phyloP scores from a whole-genome alignment of 1,139 yeast species.

The Geotrichum carabidarum region DNA sequence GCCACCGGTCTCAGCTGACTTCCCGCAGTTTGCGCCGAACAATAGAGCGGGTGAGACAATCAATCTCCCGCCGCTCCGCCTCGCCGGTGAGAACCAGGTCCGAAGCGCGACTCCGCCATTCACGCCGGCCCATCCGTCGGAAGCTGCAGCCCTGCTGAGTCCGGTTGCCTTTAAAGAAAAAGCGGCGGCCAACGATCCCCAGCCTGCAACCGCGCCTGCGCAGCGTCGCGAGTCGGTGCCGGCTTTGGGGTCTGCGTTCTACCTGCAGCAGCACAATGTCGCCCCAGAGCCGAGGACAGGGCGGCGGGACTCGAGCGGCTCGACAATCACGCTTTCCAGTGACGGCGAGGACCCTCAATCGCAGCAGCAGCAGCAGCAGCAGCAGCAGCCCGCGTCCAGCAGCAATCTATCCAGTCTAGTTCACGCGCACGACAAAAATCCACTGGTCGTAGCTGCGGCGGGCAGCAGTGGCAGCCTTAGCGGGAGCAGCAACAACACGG shows the following conservation, averaged over 20 bases:
- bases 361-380: not conserved
- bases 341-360: not conserved
- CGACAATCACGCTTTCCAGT: not conserved
- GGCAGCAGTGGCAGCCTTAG: too few relatives aligned
- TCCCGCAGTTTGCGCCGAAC: not conserved
- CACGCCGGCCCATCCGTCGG: too few relatives aligned
- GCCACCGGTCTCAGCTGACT: not conserved
- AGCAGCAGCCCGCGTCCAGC: not conserved
- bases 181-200: not conserved
- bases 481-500: too few relatives aligned
- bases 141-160: not conserved
- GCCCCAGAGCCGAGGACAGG: not conserved
- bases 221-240: not conserved
- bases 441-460: too few relatives aligned
- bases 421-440: too few relatives aligned
- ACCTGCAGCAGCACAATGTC: not conserved
- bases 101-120: too few relatives aligned
- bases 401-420: not conserved
- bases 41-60: not conserved
- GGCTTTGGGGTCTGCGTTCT: not conserved
- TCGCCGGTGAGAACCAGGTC: not conserved
- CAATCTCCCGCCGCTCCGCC: not conserved
- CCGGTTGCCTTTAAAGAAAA: not conserved
- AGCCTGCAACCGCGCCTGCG: not conserved
- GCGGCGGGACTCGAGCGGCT: not conserved